Evolutionary conservation across 257 asterid species (phyloP).

Genomic region (Eucommia ulmoides): DNA sequence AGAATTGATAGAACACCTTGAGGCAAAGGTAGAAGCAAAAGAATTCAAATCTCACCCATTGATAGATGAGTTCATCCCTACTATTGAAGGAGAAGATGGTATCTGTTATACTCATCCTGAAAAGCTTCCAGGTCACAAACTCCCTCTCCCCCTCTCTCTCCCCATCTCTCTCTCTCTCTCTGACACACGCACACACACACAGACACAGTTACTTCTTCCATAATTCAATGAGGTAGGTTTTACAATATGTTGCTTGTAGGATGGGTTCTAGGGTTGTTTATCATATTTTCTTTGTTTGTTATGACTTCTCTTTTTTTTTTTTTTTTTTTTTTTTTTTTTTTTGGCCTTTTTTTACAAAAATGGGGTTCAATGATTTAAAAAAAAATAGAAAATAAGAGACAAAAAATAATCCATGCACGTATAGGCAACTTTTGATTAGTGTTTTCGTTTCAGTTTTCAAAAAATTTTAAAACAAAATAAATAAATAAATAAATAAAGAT

Average conservation of each 20-base stretch:
- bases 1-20: slow-evolving; percentile 92
- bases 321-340: not conserved
- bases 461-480: too few relatives aligned
- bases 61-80: slow-evolving; percentile 65
- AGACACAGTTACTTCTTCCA: slow-evolving; percentile 19
- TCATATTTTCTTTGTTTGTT: slow-evolving; percentile 4
- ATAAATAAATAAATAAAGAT: too few relatives aligned
- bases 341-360: slow-evolving; percentile 5
- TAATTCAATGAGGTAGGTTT: slow-evolving; percentile 40
- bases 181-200: not conserved
- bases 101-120: slow-evolving; percentile 65
- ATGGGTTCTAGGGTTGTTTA: not conserved
- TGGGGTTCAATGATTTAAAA: too few relatives aligned
- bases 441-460: not conserved
- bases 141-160: not conserved
- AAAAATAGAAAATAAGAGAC: too few relatives aligned
- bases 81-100: slow-evolving; percentile 68
- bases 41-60: slow-evolving; percentile 89
- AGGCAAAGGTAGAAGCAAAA: slow-evolving; percentile 68
- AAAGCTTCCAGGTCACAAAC: slow-evolving; percentile 49
- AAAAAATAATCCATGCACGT: not conserved
- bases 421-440: not conserved
- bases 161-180: not conserved
- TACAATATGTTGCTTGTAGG: slow-evolving; percentile 1
- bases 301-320: slow-evolving; percentile 1